Evolutionary conservation across 2,329 filamentous ascomycete genomes (phyloP).

Genomic region (Microdochium bolleyi): DNA sequence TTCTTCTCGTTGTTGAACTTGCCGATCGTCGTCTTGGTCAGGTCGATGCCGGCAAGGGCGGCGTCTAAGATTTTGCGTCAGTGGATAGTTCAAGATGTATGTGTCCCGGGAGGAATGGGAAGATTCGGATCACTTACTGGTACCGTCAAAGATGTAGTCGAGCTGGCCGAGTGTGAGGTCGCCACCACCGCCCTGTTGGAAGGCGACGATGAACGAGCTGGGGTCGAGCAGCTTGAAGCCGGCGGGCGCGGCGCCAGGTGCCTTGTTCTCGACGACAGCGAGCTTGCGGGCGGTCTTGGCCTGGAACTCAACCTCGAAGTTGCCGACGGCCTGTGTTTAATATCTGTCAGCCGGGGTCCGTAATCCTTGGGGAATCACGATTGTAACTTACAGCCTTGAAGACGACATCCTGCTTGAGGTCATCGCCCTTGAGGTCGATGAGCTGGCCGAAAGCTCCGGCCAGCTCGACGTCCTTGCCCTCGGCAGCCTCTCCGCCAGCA

Average conservation of each 20-base stretch:
- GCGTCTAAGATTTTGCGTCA: no score
- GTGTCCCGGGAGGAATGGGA: not conserved
- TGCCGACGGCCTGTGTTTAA: not conserved
- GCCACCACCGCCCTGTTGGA: not conserved
- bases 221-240: not conserved
- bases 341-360: not conserved
- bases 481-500: not conserved
- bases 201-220: not conserved
- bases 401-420: not conserved
- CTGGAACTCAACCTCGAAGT: not conserved
- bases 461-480: not conserved
- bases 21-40: not conserved
- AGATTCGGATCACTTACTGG: not conserved
- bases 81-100: not conserved
- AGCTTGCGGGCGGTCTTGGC: not conserved
- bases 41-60: not conserved
- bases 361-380: not conserved
- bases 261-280: not conserved
- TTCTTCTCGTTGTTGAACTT: not conserved
- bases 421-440: not conserved
- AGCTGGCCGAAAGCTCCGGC: not conserved
- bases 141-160: not conserved
- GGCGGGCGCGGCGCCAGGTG: not conserved
- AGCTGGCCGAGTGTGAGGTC: not conserved
- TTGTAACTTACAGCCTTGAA: not conserved